These are phyloP conservation scores for Chytriomyces sp. DNA, from an alignment of 192 early-diverging fungal genomes.

Conservation along the genomic window DNA sequence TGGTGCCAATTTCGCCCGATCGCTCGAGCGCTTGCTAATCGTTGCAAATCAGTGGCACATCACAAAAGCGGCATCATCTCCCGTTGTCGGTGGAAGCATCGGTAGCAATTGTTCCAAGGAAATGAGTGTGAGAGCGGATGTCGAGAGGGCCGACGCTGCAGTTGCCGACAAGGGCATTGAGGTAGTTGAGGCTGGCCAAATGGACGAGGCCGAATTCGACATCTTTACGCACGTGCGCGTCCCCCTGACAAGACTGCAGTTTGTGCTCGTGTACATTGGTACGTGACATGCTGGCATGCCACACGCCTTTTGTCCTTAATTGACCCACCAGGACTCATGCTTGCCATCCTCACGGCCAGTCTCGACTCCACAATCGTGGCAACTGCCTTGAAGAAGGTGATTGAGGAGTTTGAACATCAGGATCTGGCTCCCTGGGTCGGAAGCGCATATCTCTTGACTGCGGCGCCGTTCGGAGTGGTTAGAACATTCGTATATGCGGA, in stretches of 20 bases:
- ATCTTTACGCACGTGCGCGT: constrained; percentile 16
- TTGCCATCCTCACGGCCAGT: constrained; percentile 31
- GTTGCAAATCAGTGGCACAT: too few species aligned
- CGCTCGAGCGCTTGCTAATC: too few species aligned
- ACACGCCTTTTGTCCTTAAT: not conserved
- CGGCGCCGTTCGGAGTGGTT: constrained; percentile 64
- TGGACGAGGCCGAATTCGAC: not conserved
- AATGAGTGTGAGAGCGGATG: too few species aligned
- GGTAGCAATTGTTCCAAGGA: too few species aligned
- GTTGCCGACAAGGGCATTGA: not conserved
- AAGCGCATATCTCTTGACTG: constrained; percentile 65
- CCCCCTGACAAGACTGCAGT: constrained; percentile 13
- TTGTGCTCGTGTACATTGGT: constrained; percentile 24
- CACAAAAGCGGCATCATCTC: too few species aligned
- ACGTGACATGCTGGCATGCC: not conserved
- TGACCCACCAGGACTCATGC: not conserved
- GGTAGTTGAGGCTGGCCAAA: not conserved
- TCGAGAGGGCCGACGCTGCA: too few species aligned
- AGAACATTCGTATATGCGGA: not conserved
- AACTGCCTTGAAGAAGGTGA: constrained; percentile 19
- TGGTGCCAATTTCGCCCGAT: too few species aligned
- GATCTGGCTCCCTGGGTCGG: constrained; percentile 78
- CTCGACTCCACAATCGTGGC: constrained; percentile 35
- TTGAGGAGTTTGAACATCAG: constrained; percentile 29
- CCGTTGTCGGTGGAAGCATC: too few species aligned